Evolutionary conservation across 179 eudicot genomes (phyloP).

Genomic region (Vitellaria paradoxa): DNA sequence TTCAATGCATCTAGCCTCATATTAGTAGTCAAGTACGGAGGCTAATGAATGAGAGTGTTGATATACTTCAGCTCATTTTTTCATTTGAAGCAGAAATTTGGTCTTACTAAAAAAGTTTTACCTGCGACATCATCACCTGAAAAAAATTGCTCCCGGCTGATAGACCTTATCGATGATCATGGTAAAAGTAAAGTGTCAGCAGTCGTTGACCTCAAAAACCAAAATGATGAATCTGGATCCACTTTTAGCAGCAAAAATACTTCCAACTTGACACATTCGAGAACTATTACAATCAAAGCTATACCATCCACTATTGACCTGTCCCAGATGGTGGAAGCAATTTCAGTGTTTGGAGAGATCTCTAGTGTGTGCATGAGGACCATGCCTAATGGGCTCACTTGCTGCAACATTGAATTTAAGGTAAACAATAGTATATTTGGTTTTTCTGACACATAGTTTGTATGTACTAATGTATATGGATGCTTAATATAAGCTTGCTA

Average conservation of each 20-base stretch:
- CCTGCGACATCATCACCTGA: constrained; percentile 1
- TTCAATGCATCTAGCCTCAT: neutral
- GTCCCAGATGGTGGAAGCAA: constrained; percentile 19
- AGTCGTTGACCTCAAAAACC: neutral
- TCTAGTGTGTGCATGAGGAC: constrained; percentile 18
- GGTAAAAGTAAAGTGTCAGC: neutral
- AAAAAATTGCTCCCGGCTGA: neutral
- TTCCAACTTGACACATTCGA: constrained; percentile 5
- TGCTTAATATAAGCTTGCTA: neutral
- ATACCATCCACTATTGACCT: constrained; percentile 15
- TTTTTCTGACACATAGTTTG: neutral
- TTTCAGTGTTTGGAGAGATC: constrained; percentile 31
- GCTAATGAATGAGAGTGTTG: neutral
- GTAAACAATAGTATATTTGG: constrained; percentile 4
- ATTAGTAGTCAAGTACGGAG: neutral
- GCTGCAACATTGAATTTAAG: constrained; percentile 22
- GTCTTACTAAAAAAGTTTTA: neutral
- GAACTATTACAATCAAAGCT: constrained; percentile 17
- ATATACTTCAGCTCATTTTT: neutral
- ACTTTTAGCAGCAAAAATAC: neutral
- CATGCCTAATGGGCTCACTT: constrained; percentile 6
- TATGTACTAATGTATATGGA: neutral
- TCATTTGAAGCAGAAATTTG: constrained; percentile 10
- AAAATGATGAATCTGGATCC: neutral
- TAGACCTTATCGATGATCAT: neutral